Percentiles rank a stretch among this genome's conserved stretches.
Conservation (phyloP, 2,329 filamentous ascomycete species). For the Xylariaceae sp. region DNA sequence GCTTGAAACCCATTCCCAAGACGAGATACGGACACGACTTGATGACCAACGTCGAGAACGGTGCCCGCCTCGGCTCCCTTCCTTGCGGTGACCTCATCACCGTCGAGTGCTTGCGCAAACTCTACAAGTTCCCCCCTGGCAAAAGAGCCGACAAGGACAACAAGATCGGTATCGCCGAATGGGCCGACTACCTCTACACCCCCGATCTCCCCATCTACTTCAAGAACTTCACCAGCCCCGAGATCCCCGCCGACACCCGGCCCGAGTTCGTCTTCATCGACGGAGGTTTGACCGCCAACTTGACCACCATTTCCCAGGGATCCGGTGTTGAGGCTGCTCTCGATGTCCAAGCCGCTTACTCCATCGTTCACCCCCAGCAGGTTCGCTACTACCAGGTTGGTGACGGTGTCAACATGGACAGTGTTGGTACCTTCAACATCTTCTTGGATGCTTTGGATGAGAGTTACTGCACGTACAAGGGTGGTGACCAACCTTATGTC, state of each 20-base stretch:
- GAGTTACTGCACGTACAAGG: constrained; percentile 40
- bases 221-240: constrained; percentile 20
- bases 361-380: constrained; percentile 17
- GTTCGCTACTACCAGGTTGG: constrained; percentile 21
- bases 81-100: constrained; percentile 19
- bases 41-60: constrained; percentile 9
- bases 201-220: constrained; percentile 19
- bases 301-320: constrained; percentile 14
- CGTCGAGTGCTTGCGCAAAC: constrained; percentile 19
- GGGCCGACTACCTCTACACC: constrained; percentile 20
- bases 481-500: constrained; percentile 32
- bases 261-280: constrained; percentile 21
- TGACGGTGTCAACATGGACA: constrained; percentile 21
- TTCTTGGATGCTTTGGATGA: constrained; percentile 39
- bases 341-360: constrained; percentile 18
- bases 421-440: constrained; percentile 23
- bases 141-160: constrained; percentile 12
- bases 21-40: constrained; percentile 7
- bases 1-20: constrained; percentile 17
- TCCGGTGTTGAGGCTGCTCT: constrained; percentile 20
- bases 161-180: constrained; percentile 21
- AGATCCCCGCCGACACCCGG: constrained; percentile 14
- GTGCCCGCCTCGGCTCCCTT: constrained; percentile 15
- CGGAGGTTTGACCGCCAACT: constrained; percentile 16
- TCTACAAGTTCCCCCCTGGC: constrained; percentile 19